phyloP scores from a whole-genome alignment of 2,329 filamentous ascomycete genomes.

The Orbilia blumenaviensis region DNA sequence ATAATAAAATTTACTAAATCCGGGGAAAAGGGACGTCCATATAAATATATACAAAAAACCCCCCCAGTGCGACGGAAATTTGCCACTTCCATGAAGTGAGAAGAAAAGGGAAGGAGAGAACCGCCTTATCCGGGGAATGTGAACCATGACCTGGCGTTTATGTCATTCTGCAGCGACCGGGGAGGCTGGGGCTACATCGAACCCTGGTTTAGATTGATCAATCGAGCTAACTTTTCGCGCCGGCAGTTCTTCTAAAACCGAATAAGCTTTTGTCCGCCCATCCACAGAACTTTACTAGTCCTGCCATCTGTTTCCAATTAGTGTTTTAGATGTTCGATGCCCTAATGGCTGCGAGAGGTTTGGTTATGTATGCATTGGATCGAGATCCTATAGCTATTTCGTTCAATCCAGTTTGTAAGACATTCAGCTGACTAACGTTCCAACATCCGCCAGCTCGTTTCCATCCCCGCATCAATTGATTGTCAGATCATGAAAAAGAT shows the following conservation, averaged over 20 bases:
- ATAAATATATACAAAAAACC: neutral
- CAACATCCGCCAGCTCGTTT: neutral
- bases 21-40: neutral
- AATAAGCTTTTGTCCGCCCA: neutral
- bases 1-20: neutral
- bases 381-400: neutral
- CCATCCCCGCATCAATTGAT: no score
- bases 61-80: neutral
- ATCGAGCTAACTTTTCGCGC: no score
- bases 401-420: neutral
- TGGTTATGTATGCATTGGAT: slow-evolving; percentile 11
- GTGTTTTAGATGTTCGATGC: neutral
- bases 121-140: neutral
- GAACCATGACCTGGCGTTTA: slow-evolving; percentile 8
- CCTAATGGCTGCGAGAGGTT: neutral
- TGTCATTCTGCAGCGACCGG: slow-evolving; percentile 10
- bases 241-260: neutral
- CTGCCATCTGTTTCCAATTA: neutral
- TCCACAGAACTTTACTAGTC: neutral
- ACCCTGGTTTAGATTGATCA: no score
- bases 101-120: neutral
- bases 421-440: neutral
- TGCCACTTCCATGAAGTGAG: neutral
- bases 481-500: no score
- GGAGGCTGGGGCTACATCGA: slow-evolving; percentile 15